A percentile compares a stretch with the other conserved stretches of the same genome.
Conservation (phyloP, 257 asterid genomes). For the Buddleja alternifolia region DNA sequence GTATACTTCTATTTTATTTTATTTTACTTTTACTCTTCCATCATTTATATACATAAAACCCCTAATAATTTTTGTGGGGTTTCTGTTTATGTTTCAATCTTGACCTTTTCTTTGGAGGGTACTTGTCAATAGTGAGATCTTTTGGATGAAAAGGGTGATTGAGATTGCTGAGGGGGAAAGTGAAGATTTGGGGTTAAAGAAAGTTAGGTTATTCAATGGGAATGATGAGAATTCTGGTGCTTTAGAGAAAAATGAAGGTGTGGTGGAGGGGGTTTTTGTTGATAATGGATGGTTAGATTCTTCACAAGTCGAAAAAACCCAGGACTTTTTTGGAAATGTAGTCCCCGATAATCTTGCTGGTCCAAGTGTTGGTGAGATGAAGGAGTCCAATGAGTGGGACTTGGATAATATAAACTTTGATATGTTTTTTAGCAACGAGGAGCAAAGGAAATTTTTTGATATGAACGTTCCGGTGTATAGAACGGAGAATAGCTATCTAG, state of each 20-base stretch:
- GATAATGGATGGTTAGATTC: slow-evolving; percentile 33
- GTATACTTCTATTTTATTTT: slow-evolving; percentile 22
- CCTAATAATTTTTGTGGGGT: slow-evolving; percentile 25
- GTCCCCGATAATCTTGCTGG: slow-evolving; percentile 30
- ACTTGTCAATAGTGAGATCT: slow-evolving; percentile 6
- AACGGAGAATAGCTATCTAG: slow-evolving; percentile 19
- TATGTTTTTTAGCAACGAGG: slow-evolving; percentile 33
- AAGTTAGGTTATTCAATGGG: slow-evolving; percentile 34
- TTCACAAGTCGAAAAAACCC: slow-evolving; percentile 21
- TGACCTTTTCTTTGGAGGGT: slow-evolving; percentile 18
- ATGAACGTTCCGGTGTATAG: slow-evolving; percentile 42
- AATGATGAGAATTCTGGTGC: slow-evolving; percentile 33
- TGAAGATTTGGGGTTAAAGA: slow-evolving; percentile 41
- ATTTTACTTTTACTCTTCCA: background rate
- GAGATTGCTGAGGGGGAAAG: slow-evolving; percentile 35
- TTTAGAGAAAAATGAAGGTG: slow-evolving; percentile 30
- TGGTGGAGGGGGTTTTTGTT: slow-evolving; percentile 29
- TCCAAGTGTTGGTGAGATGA: slow-evolving; percentile 27
- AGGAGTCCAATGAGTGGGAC: slow-evolving; percentile 29
- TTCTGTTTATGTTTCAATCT: slow-evolving; percentile 22
- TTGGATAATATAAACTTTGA: slow-evolving; percentile 33
- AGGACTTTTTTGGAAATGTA: slow-evolving; percentile 18
- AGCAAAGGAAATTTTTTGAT: slow-evolving; percentile 39
- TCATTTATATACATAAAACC: slow-evolving; percentile 13
- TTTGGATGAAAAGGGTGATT: slow-evolving; percentile 53